Conservation (phyloP, 2,329 filamentous ascomycete genomes). For the Diatrype stigma region DNA sequence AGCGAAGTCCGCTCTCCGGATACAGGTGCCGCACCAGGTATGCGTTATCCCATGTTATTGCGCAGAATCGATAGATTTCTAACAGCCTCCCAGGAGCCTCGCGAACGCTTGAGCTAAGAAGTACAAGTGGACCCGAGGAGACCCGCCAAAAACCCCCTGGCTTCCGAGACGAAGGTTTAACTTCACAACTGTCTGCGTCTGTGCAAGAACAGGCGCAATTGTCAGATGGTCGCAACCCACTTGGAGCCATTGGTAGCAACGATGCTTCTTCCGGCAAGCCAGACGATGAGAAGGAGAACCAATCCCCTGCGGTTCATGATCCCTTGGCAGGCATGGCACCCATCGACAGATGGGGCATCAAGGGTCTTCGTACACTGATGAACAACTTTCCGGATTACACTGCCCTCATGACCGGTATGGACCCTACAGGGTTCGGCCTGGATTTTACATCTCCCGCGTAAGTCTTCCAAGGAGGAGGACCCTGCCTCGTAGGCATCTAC, state of each 20-base stretch:
- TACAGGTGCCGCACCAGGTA: constrained; percentile 35
- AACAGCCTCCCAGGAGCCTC: constrained; percentile 27
- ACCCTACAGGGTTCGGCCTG: constrained; percentile 52
- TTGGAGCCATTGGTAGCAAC: constrained; percentile 44
- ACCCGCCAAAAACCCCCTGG: constrained; percentile 39
- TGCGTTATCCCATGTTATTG: constrained; percentile 1
- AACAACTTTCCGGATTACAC: constrained; percentile 61
- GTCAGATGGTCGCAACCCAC: constrained; percentile 34
- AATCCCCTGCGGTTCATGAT: constrained; percentile 45
- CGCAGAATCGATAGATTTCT: constrained; percentile 12
- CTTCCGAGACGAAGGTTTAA: constrained; percentile 40
- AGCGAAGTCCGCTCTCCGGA: constrained; percentile 47
- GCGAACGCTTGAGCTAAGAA: constrained; percentile 42
- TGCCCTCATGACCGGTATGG: constrained; percentile 56
- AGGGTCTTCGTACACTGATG: constrained; percentile 60
- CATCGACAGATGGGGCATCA: constrained; percentile 61
- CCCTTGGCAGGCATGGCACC: constrained; percentile 58
- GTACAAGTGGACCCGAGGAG: constrained; percentile 38
- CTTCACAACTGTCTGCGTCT: constrained; percentile 30
- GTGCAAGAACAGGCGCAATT: constrained; percentile 30
- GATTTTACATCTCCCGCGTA: constrained; percentile 57
- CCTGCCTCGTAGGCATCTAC: neutral
- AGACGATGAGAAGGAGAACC: constrained; percentile 39
- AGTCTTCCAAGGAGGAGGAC: constrained; percentile 23
- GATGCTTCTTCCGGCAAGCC: constrained; percentile 35